These are phyloP conservation scores for Drechslerella coelobrocha DNA, from an alignment of 2,329 filamentous ascomycete species.

Conservation along the genomic window DNA sequence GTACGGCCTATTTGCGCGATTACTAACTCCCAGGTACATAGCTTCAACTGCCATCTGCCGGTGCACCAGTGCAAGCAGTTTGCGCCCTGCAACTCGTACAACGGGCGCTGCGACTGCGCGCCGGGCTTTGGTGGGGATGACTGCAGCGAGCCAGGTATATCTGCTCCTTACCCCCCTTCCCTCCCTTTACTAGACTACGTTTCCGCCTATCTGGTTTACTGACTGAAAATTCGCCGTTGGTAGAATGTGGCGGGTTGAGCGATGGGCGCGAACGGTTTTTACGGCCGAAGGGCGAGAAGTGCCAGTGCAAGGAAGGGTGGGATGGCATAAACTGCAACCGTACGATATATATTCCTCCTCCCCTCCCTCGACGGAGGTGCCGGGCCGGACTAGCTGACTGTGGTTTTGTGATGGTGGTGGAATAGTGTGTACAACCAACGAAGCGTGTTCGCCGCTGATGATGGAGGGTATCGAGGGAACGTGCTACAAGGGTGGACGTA, in stretches of 20 bases:
- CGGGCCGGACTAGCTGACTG: neutral
- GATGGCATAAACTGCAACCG: constrained; percentile 92
- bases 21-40: constrained; percentile 60
- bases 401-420: neutral
- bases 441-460: constrained; percentile 87
- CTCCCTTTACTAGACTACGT: constrained; percentile 3
- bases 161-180: constrained; percentile 55
- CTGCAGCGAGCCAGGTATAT: constrained; percentile 79
- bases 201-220: constrained; percentile 4
- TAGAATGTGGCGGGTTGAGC: constrained; percentile 84
- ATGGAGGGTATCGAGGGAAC: constrained; percentile 80
- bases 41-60: constrained; percentile 97
- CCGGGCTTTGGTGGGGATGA: constrained; percentile 93
- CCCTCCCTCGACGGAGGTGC: neutral
- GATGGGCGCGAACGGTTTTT: constrained; percentile 80
- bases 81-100: constrained; percentile 83
- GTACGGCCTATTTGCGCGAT: too few species aligned
- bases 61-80: constrained; percentile 92
- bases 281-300: constrained; percentile 70
- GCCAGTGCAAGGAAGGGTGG: constrained; percentile 92
- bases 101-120: constrained; percentile 91
- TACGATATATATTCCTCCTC: constrained; percentile 38
- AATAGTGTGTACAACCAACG: constrained; percentile 77
- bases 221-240: neutral
- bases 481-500: constrained; percentile 88